These are phyloP conservation scores for Chlamydomonas schloesseri DNA, from an alignment of 139 green algal genomes.

Conservation along the genomic window DNA sequence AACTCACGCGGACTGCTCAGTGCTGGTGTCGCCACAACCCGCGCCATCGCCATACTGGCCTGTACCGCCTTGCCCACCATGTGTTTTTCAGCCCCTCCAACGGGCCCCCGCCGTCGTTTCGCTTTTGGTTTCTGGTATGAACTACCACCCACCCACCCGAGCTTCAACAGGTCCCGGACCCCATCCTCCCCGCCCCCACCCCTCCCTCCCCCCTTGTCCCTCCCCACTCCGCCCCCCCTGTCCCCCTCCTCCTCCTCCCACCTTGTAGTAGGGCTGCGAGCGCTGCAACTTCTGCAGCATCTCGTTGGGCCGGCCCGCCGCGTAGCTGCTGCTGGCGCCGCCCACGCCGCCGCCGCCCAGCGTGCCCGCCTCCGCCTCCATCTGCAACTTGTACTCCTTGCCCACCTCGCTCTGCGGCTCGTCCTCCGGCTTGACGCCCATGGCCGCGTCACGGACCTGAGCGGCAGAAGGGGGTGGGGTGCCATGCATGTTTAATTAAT, in stretches of 20 bases:
- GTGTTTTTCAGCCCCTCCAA: no score
- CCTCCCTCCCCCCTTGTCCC: no score
- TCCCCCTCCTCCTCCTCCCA: slow-evolving; percentile 9
- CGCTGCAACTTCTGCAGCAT: slow-evolving; percentile 87
- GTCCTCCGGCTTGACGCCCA: slow-evolving; percentile 83
- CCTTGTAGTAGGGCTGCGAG: slow-evolving; percentile 97
- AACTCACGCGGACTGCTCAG: no score
- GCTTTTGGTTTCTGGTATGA: no score
- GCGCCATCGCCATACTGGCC: no score
- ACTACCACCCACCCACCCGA: no score
- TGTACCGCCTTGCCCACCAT: no score
- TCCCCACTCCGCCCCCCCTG: no score
- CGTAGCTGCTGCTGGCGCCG: slow-evolving; percentile 61
- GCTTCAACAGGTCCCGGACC: not conserved
- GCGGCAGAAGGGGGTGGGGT: no score
- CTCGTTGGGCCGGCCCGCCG: slow-evolving; percentile 73
- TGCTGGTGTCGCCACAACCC: no score
- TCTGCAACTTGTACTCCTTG: slow-evolving; percentile 88
- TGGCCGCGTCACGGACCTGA: slow-evolving; percentile 80
- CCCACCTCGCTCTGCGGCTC: slow-evolving; percentile 90
- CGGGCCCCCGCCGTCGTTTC: no score
- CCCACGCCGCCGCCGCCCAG: slow-evolving; percentile 10
- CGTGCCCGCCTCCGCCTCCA: slow-evolving; percentile 62
- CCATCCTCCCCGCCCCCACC: not conserved
- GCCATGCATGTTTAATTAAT: no score